phyloP scores from a whole-genome alignment of 2,329 filamentous ascomycete species.

The Chrysoporthe puriensis region DNA sequence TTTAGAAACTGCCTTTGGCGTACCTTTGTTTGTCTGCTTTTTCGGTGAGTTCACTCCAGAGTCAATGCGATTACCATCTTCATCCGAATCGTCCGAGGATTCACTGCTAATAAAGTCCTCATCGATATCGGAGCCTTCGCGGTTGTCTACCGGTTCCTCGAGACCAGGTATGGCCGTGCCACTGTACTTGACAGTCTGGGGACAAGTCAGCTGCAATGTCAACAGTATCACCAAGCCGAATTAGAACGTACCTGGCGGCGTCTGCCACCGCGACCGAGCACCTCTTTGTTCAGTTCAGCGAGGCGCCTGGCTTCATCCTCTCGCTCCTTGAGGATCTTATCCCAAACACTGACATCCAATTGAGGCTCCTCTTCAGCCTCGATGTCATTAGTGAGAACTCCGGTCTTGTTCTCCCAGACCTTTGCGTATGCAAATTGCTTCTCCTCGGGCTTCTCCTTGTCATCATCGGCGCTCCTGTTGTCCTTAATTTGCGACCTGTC shows the following conservation, averaged over 20 bases:
- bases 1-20: slow-evolving; percentile 29
- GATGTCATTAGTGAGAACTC: slow-evolving; percentile 66
- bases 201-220: neutral
- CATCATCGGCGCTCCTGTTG: slow-evolving; percentile 65
- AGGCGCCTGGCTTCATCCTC: slow-evolving; percentile 78
- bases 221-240: neutral
- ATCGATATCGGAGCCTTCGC: slow-evolving; percentile 24
- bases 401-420: slow-evolving; percentile 87
- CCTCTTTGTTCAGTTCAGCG: slow-evolving; percentile 68
- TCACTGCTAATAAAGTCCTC: slow-evolving; percentile 29
- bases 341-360: slow-evolving; percentile 78
- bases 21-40: slow-evolving; percentile 28
- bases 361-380: slow-evolving; percentile 56
- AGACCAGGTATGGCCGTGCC: slow-evolving; percentile 15
- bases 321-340: slow-evolving; percentile 82
- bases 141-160: slow-evolving; percentile 19
- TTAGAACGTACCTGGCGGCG: slow-evolving; percentile 57
- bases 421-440: slow-evolving; percentile 87
- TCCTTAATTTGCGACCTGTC: slow-evolving; percentile 83
- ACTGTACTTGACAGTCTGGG: slow-evolving; percentile 28
- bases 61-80: slow-evolving; percentile 19
- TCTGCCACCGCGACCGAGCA: slow-evolving; percentile 84
- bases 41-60: slow-evolving; percentile 18
- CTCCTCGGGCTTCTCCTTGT: slow-evolving; percentile 57
- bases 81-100: slow-evolving; percentile 22